These are phyloP conservation scores for Euphorbia tirucalli DNA, from an alignment of 345 rosid species.

Conservation along the genomic window DNA sequence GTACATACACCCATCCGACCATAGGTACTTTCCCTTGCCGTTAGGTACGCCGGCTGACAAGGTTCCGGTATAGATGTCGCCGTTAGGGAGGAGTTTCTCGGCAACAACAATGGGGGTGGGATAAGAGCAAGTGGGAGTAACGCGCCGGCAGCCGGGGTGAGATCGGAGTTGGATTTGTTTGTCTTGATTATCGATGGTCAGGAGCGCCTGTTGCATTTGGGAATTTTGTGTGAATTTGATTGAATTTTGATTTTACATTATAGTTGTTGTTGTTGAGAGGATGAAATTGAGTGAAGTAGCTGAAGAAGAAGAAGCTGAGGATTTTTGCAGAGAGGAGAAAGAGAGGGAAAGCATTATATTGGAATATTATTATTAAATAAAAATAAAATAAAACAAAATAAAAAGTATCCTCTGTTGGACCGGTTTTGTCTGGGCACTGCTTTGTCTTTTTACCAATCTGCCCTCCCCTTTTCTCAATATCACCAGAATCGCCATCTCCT, in stretches of 20 bases:
- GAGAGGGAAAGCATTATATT: slow-evolving; percentile 4
- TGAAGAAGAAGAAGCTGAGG: neutral
- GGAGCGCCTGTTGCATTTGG: slow-evolving; percentile 24
- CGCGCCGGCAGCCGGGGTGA: slow-evolving; percentile 19
- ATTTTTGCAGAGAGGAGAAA: neutral
- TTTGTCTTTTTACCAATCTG: no score
- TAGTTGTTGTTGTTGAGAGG: neutral
- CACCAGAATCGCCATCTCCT: no score
- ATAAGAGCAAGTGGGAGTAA: slow-evolving; percentile 20
- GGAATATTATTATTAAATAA: slow-evolving; percentile 9
- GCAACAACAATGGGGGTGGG: neutral
- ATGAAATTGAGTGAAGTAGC: neutral
- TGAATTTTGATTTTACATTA: neutral
- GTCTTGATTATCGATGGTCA: neutral
- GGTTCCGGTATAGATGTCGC: slow-evolving; percentile 65
- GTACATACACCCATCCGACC: slow-evolving; percentile 77
- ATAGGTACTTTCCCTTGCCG: slow-evolving; percentile 64
- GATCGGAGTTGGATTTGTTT: neutral
- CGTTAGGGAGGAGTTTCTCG: slow-evolving; percentile 51
- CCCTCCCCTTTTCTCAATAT: neutral
- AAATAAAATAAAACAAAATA: neutral
- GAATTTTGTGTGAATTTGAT: no score
- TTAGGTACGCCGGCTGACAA: slow-evolving; percentile 49
- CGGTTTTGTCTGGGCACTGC: no score
- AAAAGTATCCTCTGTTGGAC: no score